phyloP scores from a whole-genome alignment of 306 rosid genomes.

The cucumber (Cucumis sativus) region Cucumber_9930_V3 NC_026658.2:25257501-25258000 shows the following conservation, averaged over 20 bases:
- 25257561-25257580: slow-evolving; percentile 44
- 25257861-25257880: slow-evolving; percentile 42
- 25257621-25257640: slow-evolving; percentile 40
- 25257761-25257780: slow-evolving; percentile 27
- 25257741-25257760: slow-evolving; percentile 24
- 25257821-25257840: slow-evolving; percentile 42
- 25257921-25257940: too few species aligned
- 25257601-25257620: slow-evolving; percentile 21
- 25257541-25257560: slow-evolving; percentile 43
- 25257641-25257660: slow-evolving; percentile 31
- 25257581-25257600: slow-evolving; percentile 25
- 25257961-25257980: too few species aligned
- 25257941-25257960: too few species aligned
- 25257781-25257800: slow-evolving; percentile 8
- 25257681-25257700: too few species aligned
- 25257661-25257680: neutral
- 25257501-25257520: neutral
- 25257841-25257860: slow-evolving; percentile 55
- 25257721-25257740: too few species aligned
- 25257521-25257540: slow-evolving; percentile 47
- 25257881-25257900: slow-evolving; percentile 15
- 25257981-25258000: too few species aligned
- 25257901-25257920: too few species aligned
- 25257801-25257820: neutral
- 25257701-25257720: too few species aligned